phyloP scores from a whole-genome alignment of 768 basidiomycete species.

The Tylopilus rubrobrunneus region DNA sequence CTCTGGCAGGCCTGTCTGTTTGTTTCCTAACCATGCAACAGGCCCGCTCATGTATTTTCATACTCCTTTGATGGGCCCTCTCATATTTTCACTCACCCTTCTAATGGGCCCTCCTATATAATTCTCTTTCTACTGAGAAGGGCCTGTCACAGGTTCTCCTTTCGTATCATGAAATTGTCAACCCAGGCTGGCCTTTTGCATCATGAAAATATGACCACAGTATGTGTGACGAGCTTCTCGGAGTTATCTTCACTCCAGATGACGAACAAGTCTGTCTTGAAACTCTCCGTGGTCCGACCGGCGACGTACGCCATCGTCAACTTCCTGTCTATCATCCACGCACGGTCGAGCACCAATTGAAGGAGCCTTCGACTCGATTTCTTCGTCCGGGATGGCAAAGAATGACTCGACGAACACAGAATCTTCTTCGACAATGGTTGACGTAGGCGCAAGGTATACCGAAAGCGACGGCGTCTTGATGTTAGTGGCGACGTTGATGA shows the following conservation, averaged over 20 bases:
- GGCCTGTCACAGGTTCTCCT: too few relatives aligned
- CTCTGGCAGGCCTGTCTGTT: too few relatives aligned
- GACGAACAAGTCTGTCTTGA: slow-evolving; percentile 94
- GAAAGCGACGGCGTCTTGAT: slow-evolving; percentile 98
- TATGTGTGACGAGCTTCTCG: too few relatives aligned
- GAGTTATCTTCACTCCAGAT: slow-evolving; percentile 49
- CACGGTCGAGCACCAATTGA: slow-evolving; percentile 92
- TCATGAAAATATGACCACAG: too few relatives aligned
- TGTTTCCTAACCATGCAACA: too few relatives aligned
- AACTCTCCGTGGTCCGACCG: slow-evolving; percentile 87
- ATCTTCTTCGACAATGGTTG: slow-evolving; percentile 93
- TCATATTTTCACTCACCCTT: too few relatives aligned
- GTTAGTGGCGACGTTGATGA: slow-evolving; percentile 97
- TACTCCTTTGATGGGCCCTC: too few relatives aligned
- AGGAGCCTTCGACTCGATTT: slow-evolving; percentile 91
- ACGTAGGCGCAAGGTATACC: slow-evolving; percentile 79
- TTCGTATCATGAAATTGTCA: too few relatives aligned
- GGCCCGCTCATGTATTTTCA: too few relatives aligned
- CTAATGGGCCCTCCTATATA: too few relatives aligned
- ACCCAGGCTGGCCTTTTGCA: too few relatives aligned
- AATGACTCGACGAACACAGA: slow-evolving; percentile 94
- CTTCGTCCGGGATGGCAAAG: slow-evolving; percentile 99
- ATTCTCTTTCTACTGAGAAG: too few relatives aligned
- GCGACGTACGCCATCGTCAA: slow-evolving; percentile 94
- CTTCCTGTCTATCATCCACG: slow-evolving; percentile 97